These are phyloP conservation scores for Goffeauzyma gilvescens DNA, from an alignment of 768 basidiomycete genomes.

Conservation along the genomic window DNA sequence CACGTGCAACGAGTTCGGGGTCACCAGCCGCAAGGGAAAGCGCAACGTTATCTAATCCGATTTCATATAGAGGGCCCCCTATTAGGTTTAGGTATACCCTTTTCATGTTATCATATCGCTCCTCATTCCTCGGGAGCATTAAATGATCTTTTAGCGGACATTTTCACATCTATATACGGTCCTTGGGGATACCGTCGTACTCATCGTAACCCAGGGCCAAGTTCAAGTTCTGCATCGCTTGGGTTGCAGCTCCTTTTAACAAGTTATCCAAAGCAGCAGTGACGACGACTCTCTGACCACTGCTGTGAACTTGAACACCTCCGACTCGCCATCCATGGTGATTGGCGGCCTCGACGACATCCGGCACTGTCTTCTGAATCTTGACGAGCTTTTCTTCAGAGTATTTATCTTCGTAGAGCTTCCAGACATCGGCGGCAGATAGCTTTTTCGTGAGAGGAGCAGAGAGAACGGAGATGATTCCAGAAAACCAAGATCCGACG, in stretches of 20 bases:
- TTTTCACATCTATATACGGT: slow-evolving; percentile 23
- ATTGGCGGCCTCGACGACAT: slow-evolving; percentile 53
- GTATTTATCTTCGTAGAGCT: slow-evolving; percentile 63
- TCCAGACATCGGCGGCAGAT: slow-evolving; percentile 50
- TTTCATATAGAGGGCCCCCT: too few species aligned
- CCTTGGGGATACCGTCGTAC: slow-evolving; percentile 50
- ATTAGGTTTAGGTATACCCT: too few species aligned
- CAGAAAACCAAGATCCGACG: slow-evolving; percentile 89
- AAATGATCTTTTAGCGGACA: too few species aligned
- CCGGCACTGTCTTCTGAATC: slow-evolving; percentile 48
- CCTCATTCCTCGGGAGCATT: too few species aligned
- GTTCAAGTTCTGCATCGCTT: slow-evolving; percentile 86
- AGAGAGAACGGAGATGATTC: slow-evolving; percentile 71
- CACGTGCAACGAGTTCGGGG: too few species aligned
- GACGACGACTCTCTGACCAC: slow-evolving; percentile 78
- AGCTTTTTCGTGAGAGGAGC: slow-evolving; percentile 55
- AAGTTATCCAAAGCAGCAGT: slow-evolving; percentile 90
- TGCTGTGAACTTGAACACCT: slow-evolving; percentile 79
- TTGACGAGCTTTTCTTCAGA: slow-evolving; percentile 50
- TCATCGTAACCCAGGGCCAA: slow-evolving; percentile 74
- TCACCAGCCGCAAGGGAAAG: too few species aligned
- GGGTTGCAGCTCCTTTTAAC: slow-evolving; percentile 96
- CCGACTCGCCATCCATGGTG: slow-evolving; percentile 81
- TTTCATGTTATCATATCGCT: too few species aligned
- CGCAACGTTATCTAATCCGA: too few species aligned